Evolutionary conservation across 2,329 filamentous ascomycete species (phyloP).

Genomic region (Lachnellula suecica): DNA sequence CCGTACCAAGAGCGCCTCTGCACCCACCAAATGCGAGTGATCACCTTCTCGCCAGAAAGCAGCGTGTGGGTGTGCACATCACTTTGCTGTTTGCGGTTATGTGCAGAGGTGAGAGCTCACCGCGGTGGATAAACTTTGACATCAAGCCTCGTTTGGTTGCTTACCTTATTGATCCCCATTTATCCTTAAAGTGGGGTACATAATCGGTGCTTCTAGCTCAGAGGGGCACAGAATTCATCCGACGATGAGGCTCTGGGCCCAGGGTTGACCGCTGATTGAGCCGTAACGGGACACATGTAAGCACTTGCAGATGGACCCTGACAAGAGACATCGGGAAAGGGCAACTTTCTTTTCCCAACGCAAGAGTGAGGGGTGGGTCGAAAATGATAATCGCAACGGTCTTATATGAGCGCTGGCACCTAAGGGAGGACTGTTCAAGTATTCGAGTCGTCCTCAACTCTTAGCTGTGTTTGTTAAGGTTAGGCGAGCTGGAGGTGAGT

Average conservation of each 20-base stretch:
- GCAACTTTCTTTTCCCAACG: too few relatives aligned
- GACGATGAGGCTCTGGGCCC: neutral
- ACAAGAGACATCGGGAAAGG: neutral
- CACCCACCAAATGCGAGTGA: too few relatives aligned
- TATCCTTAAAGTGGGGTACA: neutral
- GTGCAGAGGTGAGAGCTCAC: neutral
- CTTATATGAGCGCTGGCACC: too few relatives aligned
- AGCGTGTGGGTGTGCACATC: neutral
- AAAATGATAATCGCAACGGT: too few relatives aligned
- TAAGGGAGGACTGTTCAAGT: too few relatives aligned
- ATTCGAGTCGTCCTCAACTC: too few relatives aligned
- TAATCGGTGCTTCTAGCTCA: neutral
- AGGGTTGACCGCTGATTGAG: neutral
- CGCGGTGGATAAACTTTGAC: neutral
- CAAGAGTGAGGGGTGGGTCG: too few relatives aligned
- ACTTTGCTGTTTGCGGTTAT: neutral
- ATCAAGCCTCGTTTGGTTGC: neutral
- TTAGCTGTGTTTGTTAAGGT: too few relatives aligned
- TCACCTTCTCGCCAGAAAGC: neutral
- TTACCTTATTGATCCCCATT: neutral
- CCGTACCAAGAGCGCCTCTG: too few relatives aligned
- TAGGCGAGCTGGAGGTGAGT: too few relatives aligned
- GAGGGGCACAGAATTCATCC: neutral
- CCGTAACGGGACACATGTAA: neutral
- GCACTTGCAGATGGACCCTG: neutral